Evolutionary conservation across 192 early-diverging fungal species (phyloP), one percentile per base, ranked within the genome.

Genomic region (Coemansia umbellata): DNA sequence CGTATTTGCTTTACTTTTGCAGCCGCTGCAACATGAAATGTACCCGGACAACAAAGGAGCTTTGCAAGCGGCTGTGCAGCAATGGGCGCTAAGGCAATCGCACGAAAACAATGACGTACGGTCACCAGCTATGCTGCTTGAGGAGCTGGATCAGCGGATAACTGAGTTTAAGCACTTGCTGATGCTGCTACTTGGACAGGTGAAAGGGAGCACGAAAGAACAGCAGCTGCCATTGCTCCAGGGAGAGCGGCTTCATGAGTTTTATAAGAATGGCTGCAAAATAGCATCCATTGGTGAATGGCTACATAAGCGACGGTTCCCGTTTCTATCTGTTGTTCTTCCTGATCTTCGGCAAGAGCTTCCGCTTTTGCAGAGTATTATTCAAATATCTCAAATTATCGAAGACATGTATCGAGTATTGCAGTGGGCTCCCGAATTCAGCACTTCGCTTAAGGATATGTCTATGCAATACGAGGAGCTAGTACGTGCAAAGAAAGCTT

Each of bases 381-480:
- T 57, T 13, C 58, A 42, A n/a, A 55, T 65, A 36, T 40, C 73
- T 23, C 58, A 50, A 0, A 40, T 76, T 13, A 50, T 55, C 39
- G 54, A 69, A 8, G 66, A 76, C 28, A 76, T 76, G 66, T 53
- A 69, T 31, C 15, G 48, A 23, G 18, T 69, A 13, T 28, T 76
- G 0, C 61, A 50, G 13, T 63, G 53, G 31, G 28, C 40, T 9
- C 61, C 73, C 13, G 39, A 51, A 10, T 56, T 65, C 24, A 51
- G 54, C 31, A 10, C 13, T 8, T 50, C 49, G n/a, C 23, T 76
- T 2, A 19, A 28, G 35, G 66, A 69, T 0, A 69, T 76, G 57
- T 15, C 53, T 21, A 41, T 6, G 3, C 57, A 57, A 30, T 69
- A 65, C 31, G 73, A 76, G 27, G 73, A 69, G 43, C 24, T 69